Conservation (phyloP, 2,329 filamentous ascomycete species). For the Alternaria gaisen region DNA sequence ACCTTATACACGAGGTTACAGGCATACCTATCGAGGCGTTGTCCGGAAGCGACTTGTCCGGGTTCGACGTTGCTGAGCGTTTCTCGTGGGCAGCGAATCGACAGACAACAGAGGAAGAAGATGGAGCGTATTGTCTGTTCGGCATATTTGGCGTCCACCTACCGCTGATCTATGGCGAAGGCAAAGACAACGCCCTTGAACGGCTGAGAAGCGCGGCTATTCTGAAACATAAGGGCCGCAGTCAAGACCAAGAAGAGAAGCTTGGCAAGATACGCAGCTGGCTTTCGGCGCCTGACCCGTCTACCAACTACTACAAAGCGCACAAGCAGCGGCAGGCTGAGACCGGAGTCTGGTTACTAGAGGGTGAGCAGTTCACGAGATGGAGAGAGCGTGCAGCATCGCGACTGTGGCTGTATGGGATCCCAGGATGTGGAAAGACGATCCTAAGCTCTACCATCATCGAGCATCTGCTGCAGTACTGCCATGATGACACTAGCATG, state of each 20-base stretch:
- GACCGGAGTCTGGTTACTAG: conserved; percentile 51
- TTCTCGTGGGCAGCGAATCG: conserved; percentile 32
- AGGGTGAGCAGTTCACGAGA: conserved; percentile 28
- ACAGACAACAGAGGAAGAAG: conserved; percentile 30
- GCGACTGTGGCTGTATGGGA: too few relatives aligned
- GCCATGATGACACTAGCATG: too few relatives aligned
- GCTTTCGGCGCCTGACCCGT: conserved; percentile 50
- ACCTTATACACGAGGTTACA: too few relatives aligned
- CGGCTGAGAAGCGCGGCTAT: conserved; percentile 9
- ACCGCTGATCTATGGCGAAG: background rate
- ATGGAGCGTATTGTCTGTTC: conserved; percentile 24
- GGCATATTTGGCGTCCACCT: conserved; percentile 25
- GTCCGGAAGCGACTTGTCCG: background rate
- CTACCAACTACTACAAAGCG: conserved; percentile 35
- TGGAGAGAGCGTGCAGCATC: conserved; percentile 39
- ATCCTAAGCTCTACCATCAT: too few relatives aligned
- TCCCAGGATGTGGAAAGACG: too few relatives aligned
- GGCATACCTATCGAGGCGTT: background rate
- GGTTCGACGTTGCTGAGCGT: conserved; percentile 24
- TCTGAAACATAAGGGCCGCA: background rate
- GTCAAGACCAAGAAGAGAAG: conserved; percentile 8
- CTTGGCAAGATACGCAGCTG: conserved; percentile 27
- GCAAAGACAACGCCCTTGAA: conserved; percentile 15
- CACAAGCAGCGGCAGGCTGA: conserved; percentile 34
- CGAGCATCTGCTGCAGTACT: too few relatives aligned